phyloP scores from a whole-genome alignment of 352 stramenopile genomes.

The Pythium rishiriense region DNA sequence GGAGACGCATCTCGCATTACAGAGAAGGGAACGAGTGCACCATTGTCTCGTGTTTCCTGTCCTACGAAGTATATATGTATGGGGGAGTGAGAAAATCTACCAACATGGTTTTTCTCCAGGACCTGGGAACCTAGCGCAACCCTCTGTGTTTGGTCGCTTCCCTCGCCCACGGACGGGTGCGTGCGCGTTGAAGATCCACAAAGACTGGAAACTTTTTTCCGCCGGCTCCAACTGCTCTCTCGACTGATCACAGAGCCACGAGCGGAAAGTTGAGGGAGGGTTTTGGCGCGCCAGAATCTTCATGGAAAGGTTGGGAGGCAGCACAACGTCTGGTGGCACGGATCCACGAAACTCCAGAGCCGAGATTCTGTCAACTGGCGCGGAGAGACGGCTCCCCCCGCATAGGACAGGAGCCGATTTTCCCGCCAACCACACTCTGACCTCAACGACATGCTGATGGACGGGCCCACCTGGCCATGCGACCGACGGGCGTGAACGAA shows the following conservation, averaged over 20 bases:
- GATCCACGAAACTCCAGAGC: conserved; percentile 3
- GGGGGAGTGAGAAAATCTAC: too few species aligned
- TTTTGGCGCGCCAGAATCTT: not conserved
- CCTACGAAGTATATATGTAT: too few species aligned
- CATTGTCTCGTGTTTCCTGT: too few species aligned
- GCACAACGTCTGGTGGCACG: not conserved
- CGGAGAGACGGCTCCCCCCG: conserved; percentile 1
- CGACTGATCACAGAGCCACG: too few species aligned
- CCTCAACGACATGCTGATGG: not conserved
- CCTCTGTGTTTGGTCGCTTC: not conserved
- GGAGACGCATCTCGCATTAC: too few species aligned
- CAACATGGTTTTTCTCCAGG: too few species aligned
- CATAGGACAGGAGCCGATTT: not conserved
- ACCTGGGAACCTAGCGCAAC: too few species aligned
- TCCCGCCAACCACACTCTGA: conserved; percentile 15
- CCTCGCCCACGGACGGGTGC: too few species aligned
- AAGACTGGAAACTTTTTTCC: not conserved
- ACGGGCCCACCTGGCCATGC: not conserved
- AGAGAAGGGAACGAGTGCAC: too few species aligned
- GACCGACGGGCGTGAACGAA: conserved; percentile 1
- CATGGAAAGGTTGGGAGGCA: not conserved
- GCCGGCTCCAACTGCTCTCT: not conserved
- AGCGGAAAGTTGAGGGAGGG: not conserved
- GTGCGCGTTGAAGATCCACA: not conserved
- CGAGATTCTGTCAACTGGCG: conserved; percentile 14